phyloP scores from a whole-genome alignment of 768 basidiomycete species.

The Cystobasidium ongulense region DNA sequence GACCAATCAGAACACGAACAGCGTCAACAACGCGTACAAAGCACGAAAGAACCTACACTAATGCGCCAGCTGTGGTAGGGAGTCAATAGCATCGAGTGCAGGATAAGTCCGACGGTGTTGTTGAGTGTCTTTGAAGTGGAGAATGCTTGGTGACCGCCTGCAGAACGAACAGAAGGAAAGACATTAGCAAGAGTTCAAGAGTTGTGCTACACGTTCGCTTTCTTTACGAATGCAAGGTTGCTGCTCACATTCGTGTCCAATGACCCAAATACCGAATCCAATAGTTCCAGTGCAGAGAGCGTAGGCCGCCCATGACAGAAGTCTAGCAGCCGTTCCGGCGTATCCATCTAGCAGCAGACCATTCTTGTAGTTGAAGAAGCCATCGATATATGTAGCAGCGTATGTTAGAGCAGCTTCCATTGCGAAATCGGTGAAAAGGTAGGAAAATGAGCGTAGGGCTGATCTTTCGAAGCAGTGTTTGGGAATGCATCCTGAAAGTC shows the following conservation, averaged over 20 bases:
- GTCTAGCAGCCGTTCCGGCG: slow-evolving; percentile 55
- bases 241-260: slow-evolving; percentile 49
- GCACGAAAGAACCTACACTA: slow-evolving; percentile 46
- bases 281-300: slow-evolving; percentile 56
- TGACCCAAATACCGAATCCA: slow-evolving; percentile 85
- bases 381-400: slow-evolving; percentile 58
- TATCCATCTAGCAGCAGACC: slow-evolving; percentile 50
- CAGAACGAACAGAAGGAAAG: neutral
- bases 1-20: too few species aligned
- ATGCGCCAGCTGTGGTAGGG: slow-evolving; percentile 97
- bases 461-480: slow-evolving; percentile 83
- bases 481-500: slow-evolving; percentile 37
- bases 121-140: slow-evolving; percentile 86
- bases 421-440: slow-evolving; percentile 67
- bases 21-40: neutral
- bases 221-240: too few species aligned
- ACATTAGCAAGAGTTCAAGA: neutral
- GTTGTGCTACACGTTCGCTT: too few species aligned
- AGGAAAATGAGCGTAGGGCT: slow-evolving; percentile 64
- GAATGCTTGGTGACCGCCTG: slow-evolving; percentile 89
- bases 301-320: slow-evolving; percentile 39
- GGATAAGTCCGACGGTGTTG: slow-evolving; percentile 81
- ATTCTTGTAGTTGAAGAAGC: slow-evolving; percentile 49
- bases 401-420: slow-evolving; percentile 65
- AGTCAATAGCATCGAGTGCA: slow-evolving; percentile 84